Percentiles rank a stretch among this genome's conserved stretches.
These are phyloP conservation scores for Saururus chinensis DNA, from an alignment of 164 flowering plant species.

Conservation along the genomic window DNA sequence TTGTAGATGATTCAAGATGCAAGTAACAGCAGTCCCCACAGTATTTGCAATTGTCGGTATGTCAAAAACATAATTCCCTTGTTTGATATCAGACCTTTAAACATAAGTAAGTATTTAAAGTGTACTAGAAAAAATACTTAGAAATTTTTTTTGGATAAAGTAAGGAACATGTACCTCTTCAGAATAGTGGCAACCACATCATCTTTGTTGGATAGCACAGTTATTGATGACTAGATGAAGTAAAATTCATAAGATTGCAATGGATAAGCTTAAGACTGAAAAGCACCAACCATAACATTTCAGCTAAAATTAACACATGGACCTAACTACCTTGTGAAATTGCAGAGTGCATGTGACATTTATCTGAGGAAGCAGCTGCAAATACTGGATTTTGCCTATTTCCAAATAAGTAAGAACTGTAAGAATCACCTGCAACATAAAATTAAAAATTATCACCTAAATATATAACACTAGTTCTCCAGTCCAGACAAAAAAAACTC, in stretches of 20 bases:
- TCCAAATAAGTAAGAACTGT: conserved; percentile 77
- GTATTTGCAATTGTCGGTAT: conserved; percentile 73
- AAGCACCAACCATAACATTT: neutral
- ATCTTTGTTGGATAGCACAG: conserved; percentile 59
- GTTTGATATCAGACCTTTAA: conserved; percentile 69
- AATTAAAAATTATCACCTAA: neutral
- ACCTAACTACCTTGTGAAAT: conserved; percentile 62
- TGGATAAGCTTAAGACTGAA: neutral
- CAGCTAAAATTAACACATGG: neutral
- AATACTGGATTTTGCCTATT: conserved; percentile 66
- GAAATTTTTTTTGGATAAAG: neutral
- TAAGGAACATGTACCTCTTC: conserved; percentile 50
- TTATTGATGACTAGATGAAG: conserved; percentile 60
- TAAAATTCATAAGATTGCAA: conserved; percentile 3
- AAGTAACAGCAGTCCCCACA: conserved; percentile 36
- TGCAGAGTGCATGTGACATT: conserved; percentile 68
- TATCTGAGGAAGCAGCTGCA: conserved; percentile 62
- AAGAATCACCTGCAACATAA: conserved; percentile 58
- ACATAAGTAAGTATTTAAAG: neutral
- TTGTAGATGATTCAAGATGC: conserved; percentile 46
- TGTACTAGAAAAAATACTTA: conserved; percentile 1
- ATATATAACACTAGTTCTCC: no score
- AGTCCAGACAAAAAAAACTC: no score
- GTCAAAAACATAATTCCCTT: conserved; percentile 76
- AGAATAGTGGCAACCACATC: conserved; percentile 56